Percentiles rank a stretch among this genome's conserved stretches.
phyloP scores from a whole-genome alignment of 176 grass and related monocot genomes.

The Phoenix roebelenii region DNA sequence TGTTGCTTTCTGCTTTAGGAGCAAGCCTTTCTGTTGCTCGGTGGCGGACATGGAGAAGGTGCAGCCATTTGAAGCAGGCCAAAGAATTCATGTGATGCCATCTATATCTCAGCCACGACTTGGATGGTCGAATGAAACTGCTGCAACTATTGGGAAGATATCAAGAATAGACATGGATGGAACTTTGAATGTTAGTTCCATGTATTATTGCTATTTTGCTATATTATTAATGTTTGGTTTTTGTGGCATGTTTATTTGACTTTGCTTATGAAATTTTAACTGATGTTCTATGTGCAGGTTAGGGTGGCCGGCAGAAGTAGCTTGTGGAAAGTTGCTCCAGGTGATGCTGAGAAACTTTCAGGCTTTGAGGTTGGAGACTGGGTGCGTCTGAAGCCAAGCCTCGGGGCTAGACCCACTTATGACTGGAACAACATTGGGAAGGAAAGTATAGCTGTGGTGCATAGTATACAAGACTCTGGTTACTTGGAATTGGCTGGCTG shows the following conservation, averaged over 20 bases:
- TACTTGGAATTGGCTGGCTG: conserved; percentile 93
- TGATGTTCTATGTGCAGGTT: conserved; percentile 28
- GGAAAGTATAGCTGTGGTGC: conserved; percentile 79
- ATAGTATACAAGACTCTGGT: conserved; percentile 95
- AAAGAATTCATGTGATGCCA: conserved; percentile 86
- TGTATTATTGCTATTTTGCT: no score
- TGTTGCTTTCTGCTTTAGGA: conserved; percentile 87
- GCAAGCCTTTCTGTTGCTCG: conserved; percentile 78
- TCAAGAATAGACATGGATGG: conserved; percentile 96
- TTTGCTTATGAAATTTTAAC: no score
- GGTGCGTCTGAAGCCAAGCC: conserved; percentile 73
- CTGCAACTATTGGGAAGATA: conserved; percentile 85
- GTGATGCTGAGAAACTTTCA: conserved; percentile 95
- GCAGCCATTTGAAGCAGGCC: conserved; percentile 69
- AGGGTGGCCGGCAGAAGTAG: conserved; percentile 85
- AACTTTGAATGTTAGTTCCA: conserved; percentile 62
- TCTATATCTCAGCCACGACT: conserved; percentile 82
- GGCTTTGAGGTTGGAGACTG: conserved; percentile 98
- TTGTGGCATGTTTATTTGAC: no score
- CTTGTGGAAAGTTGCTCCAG: conserved; percentile 98
- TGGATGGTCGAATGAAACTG: conserved; percentile 94
- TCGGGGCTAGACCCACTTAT: conserved; percentile 77
- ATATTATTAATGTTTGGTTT: no score
- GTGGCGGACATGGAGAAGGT: conserved; percentile 86
- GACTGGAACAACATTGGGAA: conserved; percentile 89